Evolutionary conservation across 306 rosid species (phyloP).

Genomic region (Dryas alaskensis): DNA sequence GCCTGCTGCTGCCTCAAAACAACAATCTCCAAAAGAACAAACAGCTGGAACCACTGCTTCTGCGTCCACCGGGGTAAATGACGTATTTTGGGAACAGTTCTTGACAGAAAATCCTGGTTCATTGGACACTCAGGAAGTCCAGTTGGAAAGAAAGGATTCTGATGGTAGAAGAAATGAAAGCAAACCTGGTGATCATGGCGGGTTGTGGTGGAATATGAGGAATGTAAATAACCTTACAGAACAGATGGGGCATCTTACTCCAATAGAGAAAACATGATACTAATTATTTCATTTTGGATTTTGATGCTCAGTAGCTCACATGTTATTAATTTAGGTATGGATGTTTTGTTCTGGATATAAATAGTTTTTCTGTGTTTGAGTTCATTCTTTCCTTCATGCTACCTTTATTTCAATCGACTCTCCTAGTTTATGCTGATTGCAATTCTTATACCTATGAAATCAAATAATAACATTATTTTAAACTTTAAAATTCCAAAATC

Average conservation of each 20-base stretch:
- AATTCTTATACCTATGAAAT: slow-evolving; percentile 3
- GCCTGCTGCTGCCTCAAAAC: slow-evolving; percentile 26
- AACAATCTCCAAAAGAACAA: slow-evolving; percentile 39
- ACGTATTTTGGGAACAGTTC: slow-evolving; percentile 76
- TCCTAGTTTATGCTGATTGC: not conserved
- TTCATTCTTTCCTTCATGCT: slow-evolving; percentile 7
- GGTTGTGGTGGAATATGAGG: slow-evolving; percentile 62
- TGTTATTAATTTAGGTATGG: slow-evolving; percentile 49
- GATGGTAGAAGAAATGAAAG: slow-evolving; percentile 47
- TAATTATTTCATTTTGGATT: slow-evolving; percentile 30
- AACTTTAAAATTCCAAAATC: not conserved
- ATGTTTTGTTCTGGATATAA: slow-evolving; percentile 17
- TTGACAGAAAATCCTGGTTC: slow-evolving; percentile 86
- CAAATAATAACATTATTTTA: not conserved
- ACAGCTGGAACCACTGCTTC: slow-evolving; percentile 25
- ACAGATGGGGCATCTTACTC: slow-evolving; percentile 69
- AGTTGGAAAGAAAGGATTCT: slow-evolving; percentile 53
- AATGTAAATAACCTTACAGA: slow-evolving; percentile 63
- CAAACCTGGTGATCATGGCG: slow-evolving; percentile 39
- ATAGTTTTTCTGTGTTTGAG: slow-evolving; percentile 18
- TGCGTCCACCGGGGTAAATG: slow-evolving; percentile 53
- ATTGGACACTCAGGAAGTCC: slow-evolving; percentile 59
- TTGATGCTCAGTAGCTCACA: slow-evolving; percentile 36
- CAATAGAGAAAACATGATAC: slow-evolving; percentile 45
- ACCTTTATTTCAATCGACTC: slow-evolving; percentile 6